phyloP scores from a whole-genome alignment of 179 eudicot genomes.

The Beta macrorhiza region DNA sequence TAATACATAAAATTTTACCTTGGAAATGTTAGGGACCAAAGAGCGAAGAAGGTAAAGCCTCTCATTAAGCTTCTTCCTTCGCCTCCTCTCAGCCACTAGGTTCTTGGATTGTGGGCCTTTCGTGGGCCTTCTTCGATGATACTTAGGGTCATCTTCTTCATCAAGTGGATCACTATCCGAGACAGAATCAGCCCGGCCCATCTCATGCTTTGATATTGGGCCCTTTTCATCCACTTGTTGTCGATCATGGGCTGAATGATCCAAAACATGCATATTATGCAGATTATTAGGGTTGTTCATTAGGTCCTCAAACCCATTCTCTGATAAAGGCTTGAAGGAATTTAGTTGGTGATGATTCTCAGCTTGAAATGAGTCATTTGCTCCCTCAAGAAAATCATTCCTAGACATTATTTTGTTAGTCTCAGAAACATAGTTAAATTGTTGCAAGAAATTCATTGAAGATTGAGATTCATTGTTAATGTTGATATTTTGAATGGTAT shows the following conservation, averaged over 20 bases:
- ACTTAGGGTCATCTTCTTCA: conserved; percentile 60
- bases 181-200: conserved; percentile 50
- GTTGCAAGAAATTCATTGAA: conserved; percentile 48
- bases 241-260: conserved; percentile 31
- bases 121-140: conserved; percentile 50
- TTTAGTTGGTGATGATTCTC: conserved; percentile 25
- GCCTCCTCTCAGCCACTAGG: conserved; percentile 78
- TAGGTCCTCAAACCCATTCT: conserved; percentile 46
- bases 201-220: conserved; percentile 35
- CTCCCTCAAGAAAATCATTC: conserved; percentile 40
- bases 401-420: conserved; percentile 28
- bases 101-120: conserved; percentile 78
- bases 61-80: conserved; percentile 90
- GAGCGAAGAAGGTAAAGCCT: conserved; percentile 76
- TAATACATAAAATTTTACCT: conserved; percentile 40
- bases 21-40: conserved; percentile 84
- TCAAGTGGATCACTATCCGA: conserved; percentile 79
- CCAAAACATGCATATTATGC: conserved; percentile 29
- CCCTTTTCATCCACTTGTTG: conserved; percentile 41
- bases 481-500: conserved; percentile 11
- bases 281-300: conserved; percentile 24
- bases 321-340: conserved; percentile 32
- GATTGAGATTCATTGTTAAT: conserved; percentile 27
- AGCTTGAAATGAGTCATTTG: conserved; percentile 34
- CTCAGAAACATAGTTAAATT: conserved; percentile 33